phyloP scores from a whole-genome alignment of 148 eudicot genomes.

The Rhododendron ferrugineum region DNA sequence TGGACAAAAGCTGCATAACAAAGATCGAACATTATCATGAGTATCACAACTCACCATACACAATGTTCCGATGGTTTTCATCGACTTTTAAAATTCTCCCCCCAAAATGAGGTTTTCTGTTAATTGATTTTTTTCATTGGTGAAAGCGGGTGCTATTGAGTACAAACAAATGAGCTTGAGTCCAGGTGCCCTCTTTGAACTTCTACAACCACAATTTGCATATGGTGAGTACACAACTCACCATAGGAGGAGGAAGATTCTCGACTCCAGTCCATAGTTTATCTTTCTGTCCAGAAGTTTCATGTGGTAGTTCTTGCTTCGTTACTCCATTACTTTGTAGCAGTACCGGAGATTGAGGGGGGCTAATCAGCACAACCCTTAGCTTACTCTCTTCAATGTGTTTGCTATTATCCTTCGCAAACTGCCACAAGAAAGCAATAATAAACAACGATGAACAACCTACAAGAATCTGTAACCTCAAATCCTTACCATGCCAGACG shows the following conservation, averaged over 20 bases:
- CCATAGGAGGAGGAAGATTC: conserved; percentile 40
- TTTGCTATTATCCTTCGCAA: conserved; percentile 45
- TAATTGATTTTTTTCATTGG: background rate
- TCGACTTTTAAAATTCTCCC: background rate
- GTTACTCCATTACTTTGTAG: conserved; percentile 31
- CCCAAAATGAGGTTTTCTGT: background rate
- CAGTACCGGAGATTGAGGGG: conserved; percentile 35
- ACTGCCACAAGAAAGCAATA: conserved; percentile 37
- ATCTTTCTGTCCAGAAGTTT: conserved; percentile 27
- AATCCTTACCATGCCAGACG: conserved; percentile 46
- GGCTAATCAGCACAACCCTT: conserved; percentile 49
- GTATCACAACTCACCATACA: background rate
- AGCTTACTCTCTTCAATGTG: conserved; percentile 57
- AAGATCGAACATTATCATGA: background rate
- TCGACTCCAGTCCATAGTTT: conserved; percentile 28
- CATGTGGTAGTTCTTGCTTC: conserved; percentile 32
- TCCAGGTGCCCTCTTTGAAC: background rate
- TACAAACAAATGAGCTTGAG: background rate
- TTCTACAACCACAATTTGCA: background rate
- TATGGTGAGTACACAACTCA: conserved; percentile 12
- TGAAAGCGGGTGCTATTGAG: background rate
- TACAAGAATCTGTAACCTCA: conserved; percentile 1
- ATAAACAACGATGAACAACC: conserved; percentile 8
- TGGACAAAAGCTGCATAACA: background rate
- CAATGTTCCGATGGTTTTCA: background rate